Conservation (phyloP, 1,284 basidiomycete species). For the Ganoderma leucocontextum region DNA sequence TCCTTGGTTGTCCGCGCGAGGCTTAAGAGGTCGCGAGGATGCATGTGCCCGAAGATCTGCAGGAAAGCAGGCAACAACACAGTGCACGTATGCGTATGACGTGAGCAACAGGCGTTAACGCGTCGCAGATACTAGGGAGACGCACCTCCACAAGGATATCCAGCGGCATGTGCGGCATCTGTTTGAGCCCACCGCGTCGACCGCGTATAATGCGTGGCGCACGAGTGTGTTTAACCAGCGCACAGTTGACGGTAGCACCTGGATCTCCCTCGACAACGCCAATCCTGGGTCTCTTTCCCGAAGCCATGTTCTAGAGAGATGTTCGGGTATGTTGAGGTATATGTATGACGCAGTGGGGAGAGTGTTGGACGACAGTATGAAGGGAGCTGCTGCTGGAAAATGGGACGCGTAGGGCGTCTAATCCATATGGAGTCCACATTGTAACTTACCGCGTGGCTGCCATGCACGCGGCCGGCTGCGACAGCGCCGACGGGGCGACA, state of each 20-base stretch:
- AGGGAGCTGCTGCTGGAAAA: no score
- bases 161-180: slow-evolving; percentile 33
- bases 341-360: neutral
- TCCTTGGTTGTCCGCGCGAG: slow-evolving; percentile 31
- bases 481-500: no score
- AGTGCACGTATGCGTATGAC: neutral
- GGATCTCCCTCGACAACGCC: no score
- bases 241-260: slow-evolving; percentile 7
- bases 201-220: neutral
- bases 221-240: neutral
- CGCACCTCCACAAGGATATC: slow-evolving; percentile 36
- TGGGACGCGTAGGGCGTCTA: no score
- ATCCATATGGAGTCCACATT: no score
- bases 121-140: neutral
- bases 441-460: no score
- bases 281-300: neutral
- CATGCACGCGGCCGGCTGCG: no score
- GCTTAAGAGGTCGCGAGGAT: slow-evolving; percentile 31
- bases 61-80: no score
- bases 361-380: neutral
- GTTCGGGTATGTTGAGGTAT: no score
- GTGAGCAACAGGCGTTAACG: neutral
- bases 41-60: slow-evolving; percentile 31
- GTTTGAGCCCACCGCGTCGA: slow-evolving; percentile 16
- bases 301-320: neutral